Evolutionary conservation across 768 basidiomycete species (phyloP).

Genomic region (Lactifluus pinguis): DNA sequence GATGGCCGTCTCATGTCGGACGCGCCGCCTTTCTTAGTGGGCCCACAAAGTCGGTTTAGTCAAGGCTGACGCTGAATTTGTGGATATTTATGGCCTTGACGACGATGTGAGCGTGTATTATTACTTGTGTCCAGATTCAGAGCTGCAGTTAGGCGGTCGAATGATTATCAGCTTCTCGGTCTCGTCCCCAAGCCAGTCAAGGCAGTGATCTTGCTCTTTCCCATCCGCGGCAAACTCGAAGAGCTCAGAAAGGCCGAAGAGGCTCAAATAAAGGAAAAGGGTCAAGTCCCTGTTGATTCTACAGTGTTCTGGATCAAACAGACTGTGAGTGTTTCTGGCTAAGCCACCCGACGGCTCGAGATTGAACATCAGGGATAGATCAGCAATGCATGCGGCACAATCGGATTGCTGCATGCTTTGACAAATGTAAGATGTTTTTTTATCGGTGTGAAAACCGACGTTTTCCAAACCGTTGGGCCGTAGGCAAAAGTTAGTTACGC

Average conservation of each 20-base stretch:
- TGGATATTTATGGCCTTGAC: constrained; percentile 18
- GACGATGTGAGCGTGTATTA: constrained; percentile 4
- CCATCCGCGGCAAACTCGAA: constrained; percentile 46
- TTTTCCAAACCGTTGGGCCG: constrained; percentile 30
- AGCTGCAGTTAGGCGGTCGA: not conserved
- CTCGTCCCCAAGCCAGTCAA: constrained; percentile 69
- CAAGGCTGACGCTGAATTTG: constrained; percentile 8
- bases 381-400: constrained; percentile 27
- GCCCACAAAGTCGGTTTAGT: not conserved
- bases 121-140: not conserved
- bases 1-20: constrained; percentile 17
- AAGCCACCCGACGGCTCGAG: not conserved
- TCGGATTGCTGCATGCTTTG: constrained; percentile 35
- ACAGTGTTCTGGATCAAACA: constrained; percentile 85
- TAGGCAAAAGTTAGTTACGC: constrained; percentile 42
- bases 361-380: constrained; percentile 19
- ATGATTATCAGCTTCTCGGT: constrained; percentile 45
- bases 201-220: constrained; percentile 83
- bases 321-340: constrained; percentile 42
- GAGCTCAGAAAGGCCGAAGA: constrained; percentile 52
- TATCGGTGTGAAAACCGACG: not conserved
- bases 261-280: constrained; percentile 37
- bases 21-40: constrained; percentile 19
- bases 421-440: constrained; percentile 51
- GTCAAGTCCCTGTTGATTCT: constrained; percentile 43